Evolutionary conservation across 306 rosid species (phyloP), one percentile per base, ranked within the genome.

Genomic region (Gynostemma pentaphyllum): DNA sequence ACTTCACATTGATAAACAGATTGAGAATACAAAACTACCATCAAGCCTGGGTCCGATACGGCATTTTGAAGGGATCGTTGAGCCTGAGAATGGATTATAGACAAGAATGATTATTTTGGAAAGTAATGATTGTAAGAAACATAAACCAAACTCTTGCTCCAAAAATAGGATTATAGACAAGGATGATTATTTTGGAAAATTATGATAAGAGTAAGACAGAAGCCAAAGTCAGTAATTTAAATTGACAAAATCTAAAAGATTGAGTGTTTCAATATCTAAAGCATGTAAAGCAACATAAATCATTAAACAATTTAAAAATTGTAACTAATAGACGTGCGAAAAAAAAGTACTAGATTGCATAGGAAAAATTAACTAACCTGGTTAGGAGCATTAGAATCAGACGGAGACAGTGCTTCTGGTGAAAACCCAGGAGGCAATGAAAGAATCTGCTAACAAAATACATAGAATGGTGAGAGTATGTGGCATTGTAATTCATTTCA

Each of bases 351-450:
- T n/a, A n/a, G n/a, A n/a, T 7, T 11, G n/a, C 9, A 19, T 29
- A 11, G 2, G 13, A 18, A 45, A 65, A 63, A 53, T 30, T 26
- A 65, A 69, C 70, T 60, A 71, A 84, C 97, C 96, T 79, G 78
- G 74, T 13, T 13, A 62, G 82, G 56, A 62, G 61, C 75, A 74
- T 60, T 45, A n/a, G 78, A 79, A 68, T 53, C 54, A 5, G 84
- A 68, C 19, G 79, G 68, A 54, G 85, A 70, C 30, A 34, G 54
- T 27, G 70, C 75, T 48, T 71, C 78, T 16, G 76, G 30, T 18
- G 78, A 64, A 73, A 78, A 26, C 28, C 42, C 71, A 39, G 68
- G 64, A 66, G 85, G 82, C 71, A 74, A 60, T 6, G 82, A 83
- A 9, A 36, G 85, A 67, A 61, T 44, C 86, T 81, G 90, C 68